Conservation (phyloP, 306 rosid genomes). For the Lagenaria siceraria region DNA sequence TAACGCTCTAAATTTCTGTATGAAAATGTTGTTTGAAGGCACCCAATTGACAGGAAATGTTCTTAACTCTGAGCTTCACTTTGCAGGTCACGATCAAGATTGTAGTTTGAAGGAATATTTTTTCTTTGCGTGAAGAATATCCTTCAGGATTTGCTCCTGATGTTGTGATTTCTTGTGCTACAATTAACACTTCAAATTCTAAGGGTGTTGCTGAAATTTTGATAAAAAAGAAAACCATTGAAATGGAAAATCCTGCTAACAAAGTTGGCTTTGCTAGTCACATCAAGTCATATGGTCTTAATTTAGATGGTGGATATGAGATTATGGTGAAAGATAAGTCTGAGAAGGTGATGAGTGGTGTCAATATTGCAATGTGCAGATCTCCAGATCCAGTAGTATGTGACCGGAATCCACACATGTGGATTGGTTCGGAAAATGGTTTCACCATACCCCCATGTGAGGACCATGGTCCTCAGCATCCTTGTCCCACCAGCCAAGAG, state of each 20-base stretch:
- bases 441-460: constrained; percentile 31
- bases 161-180: constrained; percentile 23
- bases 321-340: constrained; percentile 21
- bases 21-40: constrained; percentile 16
- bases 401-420: constrained; percentile 27
- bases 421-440: constrained; percentile 31
- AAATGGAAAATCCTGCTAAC: not conserved
- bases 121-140: not conserved
- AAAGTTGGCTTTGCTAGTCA: not conserved
- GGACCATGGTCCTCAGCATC: constrained; percentile 30
- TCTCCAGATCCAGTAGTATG: constrained; percentile 24
- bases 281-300: constrained; percentile 3
- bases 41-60: constrained; percentile 11
- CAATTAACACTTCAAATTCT: no score
- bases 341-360: constrained; percentile 13
- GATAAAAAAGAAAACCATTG: not conserved
- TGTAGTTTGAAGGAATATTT: constrained; percentile 22
- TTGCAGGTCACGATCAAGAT: constrained; percentile 19
- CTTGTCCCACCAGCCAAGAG: constrained; percentile 38
- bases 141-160: constrained; percentile 4
- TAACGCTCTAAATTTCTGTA: not conserved
- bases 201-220: constrained; percentile 14
- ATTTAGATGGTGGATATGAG: constrained; percentile 35
- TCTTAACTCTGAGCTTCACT: constrained; percentile 17
- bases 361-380: constrained; percentile 11